phyloP scores from a whole-genome alignment of 179 eudicot species.

The Carnegiea gigantea region DNA sequence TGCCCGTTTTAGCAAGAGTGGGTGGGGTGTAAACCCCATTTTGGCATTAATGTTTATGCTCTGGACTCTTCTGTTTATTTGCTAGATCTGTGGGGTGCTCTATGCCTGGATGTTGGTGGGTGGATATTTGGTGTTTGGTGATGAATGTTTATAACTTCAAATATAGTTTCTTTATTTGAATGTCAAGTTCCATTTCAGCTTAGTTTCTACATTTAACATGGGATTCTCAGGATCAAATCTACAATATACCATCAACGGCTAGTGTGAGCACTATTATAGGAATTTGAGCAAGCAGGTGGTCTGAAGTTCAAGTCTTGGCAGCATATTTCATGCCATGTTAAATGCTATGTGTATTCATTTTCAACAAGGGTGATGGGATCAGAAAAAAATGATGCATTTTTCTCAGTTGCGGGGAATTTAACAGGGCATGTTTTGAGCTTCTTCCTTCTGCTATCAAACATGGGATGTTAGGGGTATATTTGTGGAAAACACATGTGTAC shows the following conservation, averaged over 20 bases:
- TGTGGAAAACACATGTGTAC: too few relatives aligned
- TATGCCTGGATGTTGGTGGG: conserved; percentile 3
- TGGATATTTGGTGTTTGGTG: neutral
- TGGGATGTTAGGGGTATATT: too few relatives aligned
- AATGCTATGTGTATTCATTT: too few relatives aligned
- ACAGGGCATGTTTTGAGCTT: too few relatives aligned
- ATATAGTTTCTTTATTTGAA: neutral
- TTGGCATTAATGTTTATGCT: neutral
- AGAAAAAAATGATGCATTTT: too few relatives aligned
- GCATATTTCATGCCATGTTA: too few relatives aligned
- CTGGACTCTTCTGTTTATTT: neutral
- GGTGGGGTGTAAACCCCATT: neutral
- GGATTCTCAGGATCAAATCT: neutral
- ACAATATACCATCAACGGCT: neutral
- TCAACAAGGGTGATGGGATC: too few relatives aligned
- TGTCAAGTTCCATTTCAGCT: neutral
- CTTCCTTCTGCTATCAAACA: too few relatives aligned
- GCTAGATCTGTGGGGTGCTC: neutral
- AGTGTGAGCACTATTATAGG: neutral
- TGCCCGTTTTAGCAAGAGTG: neutral
- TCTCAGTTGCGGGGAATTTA: too few relatives aligned
- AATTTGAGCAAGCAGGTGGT: neutral
- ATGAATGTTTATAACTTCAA: conserved; percentile 5
- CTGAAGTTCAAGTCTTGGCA: too few relatives aligned
- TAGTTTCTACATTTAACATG: neutral